Percentiles rank a stretch among this genome's conserved stretches.
phyloP scores from a whole-genome alignment of 495 filamentous ascomycete species.

The Lasiosphaeria ovina region DNA sequence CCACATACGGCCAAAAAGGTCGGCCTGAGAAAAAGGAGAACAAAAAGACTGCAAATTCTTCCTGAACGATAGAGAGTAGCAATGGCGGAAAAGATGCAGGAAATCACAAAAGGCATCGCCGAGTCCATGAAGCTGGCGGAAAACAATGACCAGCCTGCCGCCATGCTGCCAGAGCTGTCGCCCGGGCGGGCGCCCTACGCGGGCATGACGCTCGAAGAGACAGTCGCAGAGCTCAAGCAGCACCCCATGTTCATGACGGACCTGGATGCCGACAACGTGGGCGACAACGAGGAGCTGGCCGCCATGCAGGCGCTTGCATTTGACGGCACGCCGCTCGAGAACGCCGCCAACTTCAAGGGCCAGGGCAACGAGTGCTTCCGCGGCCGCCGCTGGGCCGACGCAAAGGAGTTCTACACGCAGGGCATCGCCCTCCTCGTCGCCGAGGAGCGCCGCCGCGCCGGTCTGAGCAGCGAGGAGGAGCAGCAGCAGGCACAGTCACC shows the following conservation, averaged over 20 bases:
- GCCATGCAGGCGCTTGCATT: conserved; percentile 87
- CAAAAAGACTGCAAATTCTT: too few relatives aligned
- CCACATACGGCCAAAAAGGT: too few relatives aligned
- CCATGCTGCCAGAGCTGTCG: conserved; percentile 10
- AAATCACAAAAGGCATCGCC: not conserved
- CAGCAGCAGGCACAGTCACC: conserved; percentile 38
- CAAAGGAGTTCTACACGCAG: conserved; percentile 88
- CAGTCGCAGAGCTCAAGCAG: conserved; percentile 71
- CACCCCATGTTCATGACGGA: conserved; percentile 94
- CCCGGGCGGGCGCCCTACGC: conserved; percentile 56
- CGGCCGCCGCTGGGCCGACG: conserved; percentile 73
- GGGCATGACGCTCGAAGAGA: conserved; percentile 66
- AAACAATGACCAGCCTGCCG: conserved; percentile 10
- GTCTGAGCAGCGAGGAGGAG: not conserved
- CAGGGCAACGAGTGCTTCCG: conserved; percentile 86
- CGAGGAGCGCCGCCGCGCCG: conserved; percentile 48
- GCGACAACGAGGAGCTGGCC: conserved; percentile 75
- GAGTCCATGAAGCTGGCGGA: conserved; percentile 1
- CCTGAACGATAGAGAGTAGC: too few relatives aligned
- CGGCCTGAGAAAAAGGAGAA: too few relatives aligned
- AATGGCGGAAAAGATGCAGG: not conserved
- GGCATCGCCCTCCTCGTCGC: conserved; percentile 64
- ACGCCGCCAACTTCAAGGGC: conserved; percentile 74
- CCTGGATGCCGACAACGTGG: conserved; percentile 48
- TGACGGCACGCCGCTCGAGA: conserved; percentile 83